phyloP scores from a whole-genome alignment of 495 filamentous ascomycete species.

The Recurvomyces mirabilis region DNA sequence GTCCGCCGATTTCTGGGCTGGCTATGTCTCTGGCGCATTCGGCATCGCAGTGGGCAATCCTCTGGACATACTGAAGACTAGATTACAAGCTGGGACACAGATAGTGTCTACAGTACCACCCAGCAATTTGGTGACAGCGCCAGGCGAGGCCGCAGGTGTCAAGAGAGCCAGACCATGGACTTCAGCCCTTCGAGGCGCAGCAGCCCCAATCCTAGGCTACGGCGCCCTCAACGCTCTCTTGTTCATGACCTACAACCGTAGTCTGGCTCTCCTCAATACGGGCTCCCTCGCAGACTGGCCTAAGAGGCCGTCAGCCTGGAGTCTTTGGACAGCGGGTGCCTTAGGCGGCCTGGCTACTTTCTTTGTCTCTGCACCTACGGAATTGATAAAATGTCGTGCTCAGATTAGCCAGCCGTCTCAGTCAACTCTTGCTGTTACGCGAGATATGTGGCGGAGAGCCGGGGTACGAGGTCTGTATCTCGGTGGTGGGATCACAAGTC shows the following conservation, averaged over 20 bases:
- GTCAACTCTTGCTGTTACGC: conserved; percentile 51
- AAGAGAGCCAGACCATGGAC: conserved; percentile 1
- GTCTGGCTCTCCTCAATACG: conserved; percentile 44
- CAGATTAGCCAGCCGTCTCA: conserved; percentile 42
- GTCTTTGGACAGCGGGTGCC: conserved; percentile 65
- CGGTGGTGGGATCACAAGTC: conserved; percentile 65
- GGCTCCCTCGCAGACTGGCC: conserved; percentile 23
- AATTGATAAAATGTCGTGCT: conserved; percentile 76
- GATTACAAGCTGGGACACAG: conserved; percentile 52
- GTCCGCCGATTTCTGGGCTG: conserved; percentile 78
- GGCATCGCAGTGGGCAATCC: conserved; percentile 84
- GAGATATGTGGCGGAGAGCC: conserved; percentile 45
- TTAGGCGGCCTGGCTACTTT: conserved; percentile 70
- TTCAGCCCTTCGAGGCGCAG: conserved; percentile 42
- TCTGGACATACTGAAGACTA: conserved; percentile 75
- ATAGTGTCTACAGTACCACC: no score
- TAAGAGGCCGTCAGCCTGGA: conserved; percentile 25
- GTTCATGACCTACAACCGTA: conserved; percentile 76
- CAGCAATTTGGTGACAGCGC: background rate
- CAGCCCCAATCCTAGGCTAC: conserved; percentile 76
- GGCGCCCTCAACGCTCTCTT: conserved; percentile 81
- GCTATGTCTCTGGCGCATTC: conserved; percentile 71
- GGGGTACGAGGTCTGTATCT: conserved; percentile 64
- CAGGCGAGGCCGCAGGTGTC: background rate
- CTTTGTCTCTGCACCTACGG: conserved; percentile 70